Base-by-base conservation (phyloP, 2,329 filamentous ascomycete species). In the Pseudogymnoascus sp. region DNA sequence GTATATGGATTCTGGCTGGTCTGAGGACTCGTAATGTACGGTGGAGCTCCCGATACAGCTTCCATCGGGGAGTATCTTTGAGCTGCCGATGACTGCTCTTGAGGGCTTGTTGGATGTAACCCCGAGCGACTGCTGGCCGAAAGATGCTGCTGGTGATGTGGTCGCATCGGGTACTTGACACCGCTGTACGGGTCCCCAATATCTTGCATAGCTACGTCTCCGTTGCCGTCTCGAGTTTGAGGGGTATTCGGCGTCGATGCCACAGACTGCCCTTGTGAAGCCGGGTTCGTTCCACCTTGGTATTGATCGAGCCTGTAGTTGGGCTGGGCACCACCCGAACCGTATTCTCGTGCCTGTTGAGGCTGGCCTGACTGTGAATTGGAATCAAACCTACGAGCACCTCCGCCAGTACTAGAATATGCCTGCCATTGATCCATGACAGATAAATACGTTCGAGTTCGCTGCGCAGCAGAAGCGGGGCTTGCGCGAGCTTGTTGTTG, bases 61-160 rank as follows among this genome's bases (percentile, higher is more conserved):
- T 96, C 93, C 92, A 97, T 97, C 66, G 93, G 94, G 55, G 93
- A 97, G 77, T 97, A 97, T 72, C 92, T 86, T 74, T 95, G 90
- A 64, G 92, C 90, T 63, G 91, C 91, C 60, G 90, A 82, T 45
- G 91, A 94, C 64, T 90, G 86, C 71, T 93, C 87, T 67, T 87
- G 86, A 60, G 87, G 79, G 55, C 86, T 76, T 68, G 88, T 89
- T 74, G 93, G 88, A 69, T 91, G 84, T 65, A 84, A 91, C 64
- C 85, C 69, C 42, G 78, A 67, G 65, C 77, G 75, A 67, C 77
- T 73, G 62, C 75, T 75, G 28, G 83, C 66, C 16, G 72, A 85
- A 64, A 84, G 80, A 68, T 93, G 86, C 71, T 91, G 85, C 73
- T 91, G 87, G 72, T 92, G 89, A 74, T 85, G 85, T 45, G 90